These are phyloP conservation scores for Colletotrichum viniferum DNA, from an alignment of 2,329 filamentous ascomycete genomes.

Conservation along the genomic window DNA sequence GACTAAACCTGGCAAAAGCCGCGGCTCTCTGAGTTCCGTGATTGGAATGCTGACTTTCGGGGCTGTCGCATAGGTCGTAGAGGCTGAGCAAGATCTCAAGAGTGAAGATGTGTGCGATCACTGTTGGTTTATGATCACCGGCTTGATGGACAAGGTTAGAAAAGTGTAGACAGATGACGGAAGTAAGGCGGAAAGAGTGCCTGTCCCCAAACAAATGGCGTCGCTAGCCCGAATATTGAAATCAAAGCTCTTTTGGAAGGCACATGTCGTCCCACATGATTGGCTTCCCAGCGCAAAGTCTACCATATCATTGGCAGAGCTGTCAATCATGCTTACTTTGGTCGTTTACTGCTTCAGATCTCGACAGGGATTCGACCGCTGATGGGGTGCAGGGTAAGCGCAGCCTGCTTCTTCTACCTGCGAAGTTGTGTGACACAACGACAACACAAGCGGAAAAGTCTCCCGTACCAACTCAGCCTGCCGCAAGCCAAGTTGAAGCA, in stretches of 20 bases:
- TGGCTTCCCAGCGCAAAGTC: too few species aligned
- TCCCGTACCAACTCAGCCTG: fast-evolving
- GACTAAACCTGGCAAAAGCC: neutral
- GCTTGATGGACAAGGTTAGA: too few species aligned
- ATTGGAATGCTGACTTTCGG: neutral
- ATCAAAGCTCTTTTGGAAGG: too few species aligned
- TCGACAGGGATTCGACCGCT: neutral
- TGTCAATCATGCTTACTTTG: neutral
- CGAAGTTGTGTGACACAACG: neutral
- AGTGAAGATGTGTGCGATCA: neutral
- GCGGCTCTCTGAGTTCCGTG: fast-evolving
- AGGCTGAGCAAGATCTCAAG: neutral
- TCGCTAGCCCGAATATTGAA: too few species aligned
- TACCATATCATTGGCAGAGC: neutral
- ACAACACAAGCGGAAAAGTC: fast-evolving
- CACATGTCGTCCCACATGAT: too few species aligned
- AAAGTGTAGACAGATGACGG: too few species aligned
- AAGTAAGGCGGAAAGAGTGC: too few species aligned
- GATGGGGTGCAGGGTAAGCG: neutral
- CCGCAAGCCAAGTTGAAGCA: neutral
- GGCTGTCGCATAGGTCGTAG: neutral
- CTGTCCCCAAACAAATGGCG: too few species aligned
- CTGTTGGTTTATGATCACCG: neutral
- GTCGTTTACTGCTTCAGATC: fast-evolving
- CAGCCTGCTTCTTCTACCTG: neutral